Evolutionary conservation across 179 eudicot genomes (phyloP), one percentile per base, ranked within the genome.

Genomic region (Vitellaria paradoxa): DNA sequence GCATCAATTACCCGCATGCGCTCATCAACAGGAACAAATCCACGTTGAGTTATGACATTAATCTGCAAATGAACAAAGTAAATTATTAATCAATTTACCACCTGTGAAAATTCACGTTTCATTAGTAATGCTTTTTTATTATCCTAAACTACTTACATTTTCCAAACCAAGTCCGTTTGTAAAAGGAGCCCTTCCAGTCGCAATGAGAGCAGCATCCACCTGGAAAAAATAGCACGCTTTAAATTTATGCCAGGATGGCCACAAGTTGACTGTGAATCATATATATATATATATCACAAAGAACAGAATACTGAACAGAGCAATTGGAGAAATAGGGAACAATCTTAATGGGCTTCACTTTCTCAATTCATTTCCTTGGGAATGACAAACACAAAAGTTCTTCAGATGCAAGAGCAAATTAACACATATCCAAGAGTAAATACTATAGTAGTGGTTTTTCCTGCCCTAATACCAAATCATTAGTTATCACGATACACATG

Each of bases 181-280:
- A 84, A 83, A 95, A 47, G 99, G 99, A 77, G 98, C 97, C 86
- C 99, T 92, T 91, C 99, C 99, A 63, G 99, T 94, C 57, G 99
- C 99, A 89, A 96, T 94, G 69, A 96, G 90, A 75, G 99, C 99
- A 59, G 99, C 97, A 88, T 96, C 99, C 47, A 96, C 98, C 99
- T 96, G 82, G 40, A 77, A 45, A 10, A 80, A 30, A 76, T 26
- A 68, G 9, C 53, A 71, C 17, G 45, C 12, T 65, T 71, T 67
- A 20, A 70, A 66, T 50, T 42, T 70, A 72, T 81, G 73, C 66
- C 59, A 81, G 66, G 65, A 52, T 18, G 13, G 65, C 14, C 59
- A 21, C 46, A 45, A 68, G 46, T 56, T 69, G 30, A 57, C 49
- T 30, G 53, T 20, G 30, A 15, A 4, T 40, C 21, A 46, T 46